Evolutionary conservation across 345 rosid species (phyloP).

Genomic region (Carallia brachiata): DNA sequence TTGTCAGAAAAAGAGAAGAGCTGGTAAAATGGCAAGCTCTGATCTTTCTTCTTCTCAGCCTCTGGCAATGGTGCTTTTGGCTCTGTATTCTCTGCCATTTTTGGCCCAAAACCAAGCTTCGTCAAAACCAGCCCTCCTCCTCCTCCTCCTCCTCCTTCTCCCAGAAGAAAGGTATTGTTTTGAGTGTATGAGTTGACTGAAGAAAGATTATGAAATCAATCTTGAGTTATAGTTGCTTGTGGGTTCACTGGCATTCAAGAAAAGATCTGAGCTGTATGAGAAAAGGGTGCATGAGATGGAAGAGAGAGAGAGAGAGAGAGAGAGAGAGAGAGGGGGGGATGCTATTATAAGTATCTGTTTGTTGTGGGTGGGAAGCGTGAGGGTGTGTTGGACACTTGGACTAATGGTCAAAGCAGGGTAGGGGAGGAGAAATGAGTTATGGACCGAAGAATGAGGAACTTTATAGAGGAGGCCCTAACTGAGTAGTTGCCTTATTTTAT

Average conservation of each 20-base stretch:
- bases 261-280: conserved; percentile 13
- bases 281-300: not conserved
- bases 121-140: not conserved
- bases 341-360: not conserved
- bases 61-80: conserved; percentile 57
- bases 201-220: not conserved
- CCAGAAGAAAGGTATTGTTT: not conserved
- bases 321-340: conserved; percentile 81
- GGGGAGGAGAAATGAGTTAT: not conserved
- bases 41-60: conserved; percentile 95
- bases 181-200: not conserved
- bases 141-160: not conserved
- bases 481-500: not conserved
- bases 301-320: not conserved
- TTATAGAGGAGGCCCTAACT: conserved; percentile 8
- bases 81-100: conserved; percentile 75
- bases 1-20: conserved; percentile 94
- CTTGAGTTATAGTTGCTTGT: not conserved
- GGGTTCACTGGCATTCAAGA: conserved; percentile 25
- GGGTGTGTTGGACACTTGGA: conserved; percentile 18
- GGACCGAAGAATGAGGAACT: not conserved
- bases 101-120: conserved; percentile 1
- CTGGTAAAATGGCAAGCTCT: conserved; percentile 83
- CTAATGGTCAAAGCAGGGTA: conserved; percentile 38
- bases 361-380: not conserved